Conservation (phyloP, 2,329 filamentous ascomycete species). For the Talaromyces marneffei region DNA sequence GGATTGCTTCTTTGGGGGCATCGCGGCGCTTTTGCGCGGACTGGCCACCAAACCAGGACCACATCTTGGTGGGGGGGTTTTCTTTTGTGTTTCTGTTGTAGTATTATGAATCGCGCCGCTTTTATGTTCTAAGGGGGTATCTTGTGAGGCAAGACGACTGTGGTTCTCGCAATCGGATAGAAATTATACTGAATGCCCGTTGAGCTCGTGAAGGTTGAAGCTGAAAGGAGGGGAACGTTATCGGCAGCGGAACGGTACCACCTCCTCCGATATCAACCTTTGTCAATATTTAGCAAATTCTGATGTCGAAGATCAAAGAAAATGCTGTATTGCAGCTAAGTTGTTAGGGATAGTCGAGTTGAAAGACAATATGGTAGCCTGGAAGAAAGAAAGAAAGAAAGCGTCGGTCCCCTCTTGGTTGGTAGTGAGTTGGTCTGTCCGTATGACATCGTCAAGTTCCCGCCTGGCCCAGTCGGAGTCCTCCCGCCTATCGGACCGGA, state of each 20-base stretch:
- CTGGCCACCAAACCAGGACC: constrained; percentile 88
- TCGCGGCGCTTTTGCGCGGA: constrained; percentile 83
- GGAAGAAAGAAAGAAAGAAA: constrained; percentile 2
- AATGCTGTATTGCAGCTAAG: neutral
- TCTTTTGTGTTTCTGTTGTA: neutral
- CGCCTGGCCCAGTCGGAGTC: constrained; percentile 14
- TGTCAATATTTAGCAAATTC: neutral
- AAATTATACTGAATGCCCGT: no score
- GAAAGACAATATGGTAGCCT: constrained; percentile 10
- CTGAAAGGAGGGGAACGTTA: neutral
- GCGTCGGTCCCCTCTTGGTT: neutral
- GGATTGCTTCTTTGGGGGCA: constrained; percentile 92
- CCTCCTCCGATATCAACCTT: neutral
- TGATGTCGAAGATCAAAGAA: neutral
- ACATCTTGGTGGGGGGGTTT: constrained; percentile 44
- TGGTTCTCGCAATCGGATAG: no score
- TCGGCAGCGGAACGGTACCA: neutral
- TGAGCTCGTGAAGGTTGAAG: neutral
- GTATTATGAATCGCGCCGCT: no score
- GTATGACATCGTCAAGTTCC: constrained; percentile 15
- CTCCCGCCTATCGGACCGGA: constrained; percentile 25
- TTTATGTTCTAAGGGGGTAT: no score
- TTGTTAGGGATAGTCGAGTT: neutral
- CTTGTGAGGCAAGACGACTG: neutral
- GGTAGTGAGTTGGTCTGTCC: constrained; percentile 4